These are phyloP conservation scores for Neocatenulostroma microsporum DNA, from an alignment of 2,329 filamentous ascomycete species.

Conservation along the genomic window DNA sequence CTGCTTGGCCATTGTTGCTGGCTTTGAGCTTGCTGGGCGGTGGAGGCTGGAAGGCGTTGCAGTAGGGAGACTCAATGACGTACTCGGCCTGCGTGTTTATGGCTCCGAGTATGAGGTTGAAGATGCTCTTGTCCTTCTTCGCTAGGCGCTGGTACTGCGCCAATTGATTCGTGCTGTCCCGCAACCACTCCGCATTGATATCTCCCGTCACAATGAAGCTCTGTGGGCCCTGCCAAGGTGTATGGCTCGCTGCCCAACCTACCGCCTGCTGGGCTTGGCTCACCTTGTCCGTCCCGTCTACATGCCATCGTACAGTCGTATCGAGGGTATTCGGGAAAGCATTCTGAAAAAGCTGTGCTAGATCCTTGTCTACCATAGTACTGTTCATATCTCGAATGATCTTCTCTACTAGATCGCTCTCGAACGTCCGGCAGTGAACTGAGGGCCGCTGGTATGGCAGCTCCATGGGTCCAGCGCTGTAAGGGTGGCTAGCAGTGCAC, in stretches of 20 bases:
- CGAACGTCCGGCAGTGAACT: conserved; percentile 77
- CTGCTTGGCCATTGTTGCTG: conserved; percentile 71
- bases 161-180: conserved; percentile 89
- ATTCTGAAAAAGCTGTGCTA: conserved; percentile 90
- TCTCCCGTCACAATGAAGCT: conserved; percentile 91
- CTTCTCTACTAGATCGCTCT: conserved; percentile 75
- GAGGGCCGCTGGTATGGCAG: conserved; percentile 83
- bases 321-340: conserved; percentile 88
- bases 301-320: conserved; percentile 83
- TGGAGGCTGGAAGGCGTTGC: conserved; percentile 96
- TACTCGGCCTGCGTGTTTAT: conserved; percentile 96
- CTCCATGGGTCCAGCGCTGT: conserved; percentile 68
- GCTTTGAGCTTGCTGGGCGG: conserved; percentile 67
- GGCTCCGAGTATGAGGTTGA: conserved; percentile 75
- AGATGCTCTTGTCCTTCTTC: conserved; percentile 69
- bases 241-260: conserved; percentile 40
- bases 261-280: conserved; percentile 31
- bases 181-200: conserved; percentile 86
- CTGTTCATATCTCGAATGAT: conserved; percentile 76
- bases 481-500: conserved; percentile 63
- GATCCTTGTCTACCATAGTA: conserved; percentile 73
- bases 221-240: conserved; percentile 79
- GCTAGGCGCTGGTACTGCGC: conserved; percentile 81
- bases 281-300: conserved; percentile 49
- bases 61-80: conserved; percentile 90